Evolutionary conservation across 2,329 filamentous ascomycete species (phyloP), one percentile per base, ranked within the genome.

Genomic region (Cyphellophora attinorum): DNA sequence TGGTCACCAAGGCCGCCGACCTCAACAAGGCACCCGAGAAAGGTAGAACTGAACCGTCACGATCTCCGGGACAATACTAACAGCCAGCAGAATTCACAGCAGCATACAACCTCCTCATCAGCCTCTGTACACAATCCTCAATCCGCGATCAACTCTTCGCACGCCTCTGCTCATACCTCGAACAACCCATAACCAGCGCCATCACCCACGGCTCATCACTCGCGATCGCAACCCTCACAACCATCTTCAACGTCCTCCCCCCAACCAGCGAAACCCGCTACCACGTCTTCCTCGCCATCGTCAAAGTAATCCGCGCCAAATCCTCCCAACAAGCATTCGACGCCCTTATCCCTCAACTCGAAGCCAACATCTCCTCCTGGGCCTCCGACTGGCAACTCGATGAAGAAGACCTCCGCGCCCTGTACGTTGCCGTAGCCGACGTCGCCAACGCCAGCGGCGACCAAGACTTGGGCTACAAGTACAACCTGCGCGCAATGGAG

Each of bases 101-200:
- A 40, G 85, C 89, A 42, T 95, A 95, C 68, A 96, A 98, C 67
- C 81, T 96, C 51, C 80, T 98, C 59, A 80, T 96, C 56, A 85
- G 95, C 68, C 79, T 98, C 41, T 77, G 93, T 49, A 73, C 85
- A 53, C 85, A 93, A 65, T 85, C 86, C 40, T 76, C 82, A 51
- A 84, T 88, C 51, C 75, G 82, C 48, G 81, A 85, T 61, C 84
- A 82, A 64, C 82, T 91, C 67, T 79, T 98, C 47, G 82, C 85
- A 40, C 74, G 75, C 51, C 79, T 98, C 54, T 96, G 91, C 76
- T 72, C 79, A 54, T 89, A 93, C 65, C 83, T 98, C 55, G 43
- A 49, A 19, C 81, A 85, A 59, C 89, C 91, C 45, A 77, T 96
- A 56, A 76, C 80, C 42, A 84, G 83, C 42, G 93, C 89, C 33